Base-by-base conservation (phyloP, 73 alveolate species). In the Halteria grandinella region DNA sequence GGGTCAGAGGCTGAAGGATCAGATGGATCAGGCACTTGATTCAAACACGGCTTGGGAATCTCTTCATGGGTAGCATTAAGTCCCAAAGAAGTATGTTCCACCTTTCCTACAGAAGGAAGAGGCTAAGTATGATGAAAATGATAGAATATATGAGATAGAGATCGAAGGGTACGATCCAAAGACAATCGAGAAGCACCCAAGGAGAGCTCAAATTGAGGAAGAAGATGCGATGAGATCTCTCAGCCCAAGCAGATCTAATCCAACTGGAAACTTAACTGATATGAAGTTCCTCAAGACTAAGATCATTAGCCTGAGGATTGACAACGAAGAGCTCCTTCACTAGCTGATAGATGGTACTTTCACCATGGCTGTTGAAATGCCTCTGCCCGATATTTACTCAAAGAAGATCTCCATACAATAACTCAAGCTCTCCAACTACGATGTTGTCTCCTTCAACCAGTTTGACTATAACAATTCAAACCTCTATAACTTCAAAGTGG, bases 11-110 rank as follows among this genome's bases (percentile, higher is more conserved):
- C 74, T 80, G 0, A 51, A 64, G 48, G 45, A 43, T 27, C 36
- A 47, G 62, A 80, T 80, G 90, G 70, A 69, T 33, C 29, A 25
- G 12, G 77, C 90, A 15, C 34, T 80, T 12, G 79, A 74, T 41
- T 20, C 77, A 5, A 74, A 62, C 24, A 51, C 20, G 17, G 90
- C 90, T 4, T 80, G 90, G 90, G 72, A 80, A 36, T n/a, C 75
- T 24, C 69, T 80, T 4, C 90, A 80, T 33, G 81, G 73, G 0
- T 63, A 21, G 1, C 64, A 80, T 55, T 49, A 31, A 29, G 72
- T 76, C 7, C 85, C 78, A 1, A 69, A 70, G 39, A 54, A 58
- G 33, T 80, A 80, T 62, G 51, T 63, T 54, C 83, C 79, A 7
- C 85, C 90, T 24, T 80, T 58, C 75, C 60, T 54, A 0, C 7